A percentile compares a stretch with the other conserved stretches of the same genome.
Conservation (phyloP, 2,329 filamentous ascomycete species). For the Volutella citrinella region DNA sequence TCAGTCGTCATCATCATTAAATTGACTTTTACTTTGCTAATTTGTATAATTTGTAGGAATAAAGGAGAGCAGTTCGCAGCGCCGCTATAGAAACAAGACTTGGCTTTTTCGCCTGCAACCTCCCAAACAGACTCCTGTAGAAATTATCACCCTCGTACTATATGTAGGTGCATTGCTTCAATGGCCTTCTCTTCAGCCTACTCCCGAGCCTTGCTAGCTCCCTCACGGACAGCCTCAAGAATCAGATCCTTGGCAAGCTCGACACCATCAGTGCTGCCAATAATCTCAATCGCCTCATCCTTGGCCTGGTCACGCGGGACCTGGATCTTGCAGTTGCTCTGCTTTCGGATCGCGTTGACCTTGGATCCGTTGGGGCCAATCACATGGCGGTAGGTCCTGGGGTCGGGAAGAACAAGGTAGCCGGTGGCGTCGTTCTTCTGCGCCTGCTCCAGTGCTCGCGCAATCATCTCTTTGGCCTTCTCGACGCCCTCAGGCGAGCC, state of each 20-base stretch:
- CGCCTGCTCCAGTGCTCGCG: constrained; percentile 69
- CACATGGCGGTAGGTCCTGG: constrained; percentile 83
- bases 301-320: constrained; percentile 77
- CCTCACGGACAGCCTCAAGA: constrained; percentile 73
- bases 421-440: constrained; percentile 70
- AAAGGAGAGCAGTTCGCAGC: too few species aligned
- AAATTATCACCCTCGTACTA: too few species aligned
- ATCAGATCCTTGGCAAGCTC: constrained; percentile 89
- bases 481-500: constrained; percentile 75
- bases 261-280: constrained; percentile 74
- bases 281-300: constrained; percentile 85
- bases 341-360: constrained; percentile 88
- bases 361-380: constrained; percentile 86
- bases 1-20: too few species aligned
- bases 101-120: too few species aligned
- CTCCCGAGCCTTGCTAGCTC: constrained; percentile 37
- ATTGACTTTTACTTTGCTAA: too few species aligned
- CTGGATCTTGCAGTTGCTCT: constrained; percentile 90
- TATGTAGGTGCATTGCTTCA: too few species aligned
- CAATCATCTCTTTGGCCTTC: constrained; percentile 75
- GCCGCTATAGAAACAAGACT: too few species aligned
- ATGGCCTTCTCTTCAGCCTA: constrained; percentile 10
- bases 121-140: too few species aligned
- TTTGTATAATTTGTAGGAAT: too few species aligned
- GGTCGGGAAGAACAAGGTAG: constrained; percentile 86